phyloP scores from a whole-genome alignment of 805 yeast genomes.

The Starmerella floricola region DNA sequence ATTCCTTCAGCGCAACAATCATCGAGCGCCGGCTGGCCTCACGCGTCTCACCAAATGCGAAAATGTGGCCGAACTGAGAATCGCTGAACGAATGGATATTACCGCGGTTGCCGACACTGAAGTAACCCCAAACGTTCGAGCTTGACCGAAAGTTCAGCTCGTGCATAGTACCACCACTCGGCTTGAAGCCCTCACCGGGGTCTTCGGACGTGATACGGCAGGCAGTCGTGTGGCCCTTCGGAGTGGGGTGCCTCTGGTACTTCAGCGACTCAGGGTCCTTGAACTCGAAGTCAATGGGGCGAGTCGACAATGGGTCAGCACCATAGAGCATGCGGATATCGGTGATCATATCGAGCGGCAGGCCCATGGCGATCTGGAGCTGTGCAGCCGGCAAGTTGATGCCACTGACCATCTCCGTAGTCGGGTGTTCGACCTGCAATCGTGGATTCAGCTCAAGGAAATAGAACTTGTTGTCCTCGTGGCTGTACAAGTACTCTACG shows the following conservation, averaged over 20 bases:
- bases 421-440: constrained; percentile 98
- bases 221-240: constrained; percentile 98
- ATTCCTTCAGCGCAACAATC: constrained; percentile 96
- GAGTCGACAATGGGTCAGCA: constrained; percentile 85
- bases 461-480: constrained; percentile 87
- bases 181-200: constrained; percentile 98
- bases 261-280: constrained; percentile 54
- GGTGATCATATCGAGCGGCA: constrained; percentile 86
- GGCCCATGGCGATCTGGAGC: constrained; percentile 98
- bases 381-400: constrained; percentile 98
- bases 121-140: constrained; percentile 98
- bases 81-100: constrained; percentile 96
- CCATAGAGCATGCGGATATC: constrained; percentile 91
- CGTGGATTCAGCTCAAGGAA: constrained; percentile 96
- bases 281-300: constrained; percentile 85
- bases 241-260: constrained; percentile 82
- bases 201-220: constrained; percentile 98
- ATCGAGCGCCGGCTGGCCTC: constrained; percentile 96
- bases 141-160: constrained; percentile 95
- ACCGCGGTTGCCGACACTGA: constrained; percentile 91
- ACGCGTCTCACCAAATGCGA: constrained; percentile 97
- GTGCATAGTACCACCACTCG: constrained; percentile 92
- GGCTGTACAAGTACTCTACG: constrained; percentile 91
- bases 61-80: constrained; percentile 97
- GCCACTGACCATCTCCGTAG: constrained; percentile 98